A percentile compares a stretch with the other conserved stretches of the same genome.
phyloP scores from a whole-genome alignment of 208 protist genomes.

The Acanthamoeba royreba region DNA sequence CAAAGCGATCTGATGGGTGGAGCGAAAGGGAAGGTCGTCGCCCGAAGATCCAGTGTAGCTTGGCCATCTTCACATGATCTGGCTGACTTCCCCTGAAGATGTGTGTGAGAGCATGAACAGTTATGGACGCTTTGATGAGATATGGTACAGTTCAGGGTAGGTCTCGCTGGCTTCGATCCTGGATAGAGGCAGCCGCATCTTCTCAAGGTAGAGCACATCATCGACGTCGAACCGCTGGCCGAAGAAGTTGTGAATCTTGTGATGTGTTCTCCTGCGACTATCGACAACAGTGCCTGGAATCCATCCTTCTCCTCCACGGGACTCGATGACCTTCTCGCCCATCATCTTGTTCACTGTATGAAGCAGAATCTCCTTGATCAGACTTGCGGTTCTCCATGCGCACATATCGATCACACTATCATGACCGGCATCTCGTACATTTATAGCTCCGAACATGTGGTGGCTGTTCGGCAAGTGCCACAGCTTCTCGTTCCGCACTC shows the following conservation, averaged over 20 bases:
- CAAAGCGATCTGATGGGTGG: too few species aligned
- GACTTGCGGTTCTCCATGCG: too few species aligned
- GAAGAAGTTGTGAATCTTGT: not conserved
- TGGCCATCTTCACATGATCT: not conserved
- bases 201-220: not conserved
- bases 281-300: not conserved
- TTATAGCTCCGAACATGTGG: not conserved
- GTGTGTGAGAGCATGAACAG: too few species aligned
- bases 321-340: not conserved
- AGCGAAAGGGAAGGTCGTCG: not conserved
- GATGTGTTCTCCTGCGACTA: not conserved
- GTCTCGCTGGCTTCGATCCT: not conserved
- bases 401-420: too few species aligned
- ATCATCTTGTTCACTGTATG: not conserved
- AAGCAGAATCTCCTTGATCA: too few species aligned
- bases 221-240: not conserved
- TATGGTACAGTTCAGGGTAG: too few species aligned
- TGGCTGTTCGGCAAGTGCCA: not conserved
- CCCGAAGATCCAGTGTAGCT: not conserved
- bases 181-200: not conserved
- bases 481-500: not conserved
- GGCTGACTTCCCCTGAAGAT: not conserved
- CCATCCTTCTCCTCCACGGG: not conserved
- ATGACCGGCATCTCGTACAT: too few species aligned
- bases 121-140: too few species aligned